phyloP scores from a whole-genome alignment of 2,329 filamentous ascomycete genomes.

The Orbilia blumenaviensis region DNA sequence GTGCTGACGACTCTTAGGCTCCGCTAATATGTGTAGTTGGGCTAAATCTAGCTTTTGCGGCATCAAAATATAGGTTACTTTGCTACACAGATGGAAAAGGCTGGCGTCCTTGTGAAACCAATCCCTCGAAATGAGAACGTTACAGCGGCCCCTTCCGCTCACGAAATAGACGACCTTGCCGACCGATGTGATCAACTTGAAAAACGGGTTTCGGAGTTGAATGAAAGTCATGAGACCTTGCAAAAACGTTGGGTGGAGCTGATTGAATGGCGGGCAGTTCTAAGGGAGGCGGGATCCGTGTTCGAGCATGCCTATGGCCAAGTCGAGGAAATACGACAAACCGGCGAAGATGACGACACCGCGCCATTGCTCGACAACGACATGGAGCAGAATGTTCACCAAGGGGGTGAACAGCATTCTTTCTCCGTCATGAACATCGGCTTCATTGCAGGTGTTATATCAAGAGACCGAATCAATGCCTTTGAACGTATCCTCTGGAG shows the following conservation, averaged over 20 bases:
- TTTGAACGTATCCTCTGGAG: constrained; percentile 99
- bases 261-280: constrained; percentile 97
- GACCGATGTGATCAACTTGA: constrained; percentile 93
- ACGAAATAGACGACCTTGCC: constrained; percentile 94
- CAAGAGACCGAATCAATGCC: constrained; percentile 87
- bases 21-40: background rate
- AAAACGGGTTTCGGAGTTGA: constrained; percentile 86
- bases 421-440: constrained; percentile 70
- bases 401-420: constrained; percentile 78
- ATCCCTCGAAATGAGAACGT: constrained; percentile 90
- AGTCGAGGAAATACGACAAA: constrained; percentile 85
- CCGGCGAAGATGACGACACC: constrained; percentile 81
- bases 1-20: constrained; percentile 60
- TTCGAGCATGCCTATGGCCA: constrained; percentile 96
- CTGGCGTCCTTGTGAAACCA: constrained; percentile 82
- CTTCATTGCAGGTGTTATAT: constrained; percentile 95
- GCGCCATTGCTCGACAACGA: constrained; percentile 86
- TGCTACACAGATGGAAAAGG: constrained; percentile 93
- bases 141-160: constrained; percentile 85
- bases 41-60: background rate
- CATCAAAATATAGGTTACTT: constrained; percentile 77
- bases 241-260: constrained; percentile 98
- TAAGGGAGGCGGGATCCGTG: constrained; percentile 94
- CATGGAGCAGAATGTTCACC: constrained; percentile 88
- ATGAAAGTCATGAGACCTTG: constrained; percentile 97